These are phyloP conservation scores for Taiwanofungus camphoratus DNA, from an alignment of 1,284 basidiomycete species.

Conservation along the genomic window DNA sequence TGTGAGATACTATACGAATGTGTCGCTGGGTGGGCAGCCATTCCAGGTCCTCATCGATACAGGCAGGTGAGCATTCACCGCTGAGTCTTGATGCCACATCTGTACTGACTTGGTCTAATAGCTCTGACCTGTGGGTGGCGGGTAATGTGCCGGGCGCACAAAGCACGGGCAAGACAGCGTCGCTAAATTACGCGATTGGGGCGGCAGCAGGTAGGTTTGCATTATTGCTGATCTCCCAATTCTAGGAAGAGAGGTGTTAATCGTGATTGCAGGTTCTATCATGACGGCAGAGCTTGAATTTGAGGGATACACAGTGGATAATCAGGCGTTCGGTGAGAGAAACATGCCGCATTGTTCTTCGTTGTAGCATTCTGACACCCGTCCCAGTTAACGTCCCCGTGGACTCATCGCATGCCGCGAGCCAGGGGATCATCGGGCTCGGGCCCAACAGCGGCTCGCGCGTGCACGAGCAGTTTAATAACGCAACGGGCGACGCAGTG, in stretches of 20 bases:
- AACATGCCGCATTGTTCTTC: not conserved
- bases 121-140: conserved; percentile 57
- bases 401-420: conserved; percentile 19
- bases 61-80: conserved; percentile 43
- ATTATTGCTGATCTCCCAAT: not conserved
- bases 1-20: conserved; percentile 46
- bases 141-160: conserved; percentile 38
- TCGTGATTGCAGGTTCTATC: conserved; percentile 37
- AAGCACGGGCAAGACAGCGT: conserved; percentile 37
- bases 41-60: conserved; percentile 58
- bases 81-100: not conserved
- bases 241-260: conserved; percentile 3
- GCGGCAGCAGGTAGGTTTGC: conserved; percentile 36
- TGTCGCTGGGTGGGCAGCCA: conserved; percentile 43
- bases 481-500: conserved; percentile 38
- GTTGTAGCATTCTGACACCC: not conserved
- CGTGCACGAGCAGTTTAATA: conserved; percentile 21
- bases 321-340: conserved; percentile 65
- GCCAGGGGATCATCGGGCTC: conserved; percentile 34
- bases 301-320: conserved; percentile 43
- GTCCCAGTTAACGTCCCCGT: conserved; percentile 21
- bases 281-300: conserved; percentile 49
- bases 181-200: conserved; percentile 48
- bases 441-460: conserved; percentile 32
- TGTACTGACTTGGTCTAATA: conserved; percentile 11